Percentiles rank a stretch among this genome's conserved stretches.
phyloP scores from a whole-genome alignment of 2,329 filamentous ascomycete genomes.

The Metarhizium rileyi region DNA sequence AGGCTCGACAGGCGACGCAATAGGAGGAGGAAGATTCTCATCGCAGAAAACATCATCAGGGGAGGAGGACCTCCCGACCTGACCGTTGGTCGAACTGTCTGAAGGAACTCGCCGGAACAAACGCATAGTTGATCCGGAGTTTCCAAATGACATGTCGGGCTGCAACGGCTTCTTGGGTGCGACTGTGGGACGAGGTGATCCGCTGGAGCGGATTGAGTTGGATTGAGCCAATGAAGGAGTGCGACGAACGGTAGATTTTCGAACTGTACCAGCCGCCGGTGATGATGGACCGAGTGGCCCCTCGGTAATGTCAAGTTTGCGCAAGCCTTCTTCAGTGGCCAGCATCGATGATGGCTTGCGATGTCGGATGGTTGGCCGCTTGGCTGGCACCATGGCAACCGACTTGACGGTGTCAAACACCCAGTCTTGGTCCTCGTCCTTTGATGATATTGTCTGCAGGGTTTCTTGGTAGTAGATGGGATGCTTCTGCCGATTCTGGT shows the following conservation, averaged over 20 bases:
- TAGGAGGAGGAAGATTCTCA: conserved; percentile 53
- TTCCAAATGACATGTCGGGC: conserved; percentile 87
- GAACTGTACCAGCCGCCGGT: conserved; percentile 44
- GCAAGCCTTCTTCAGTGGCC: conserved; percentile 50
- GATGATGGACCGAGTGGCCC: conserved; percentile 48
- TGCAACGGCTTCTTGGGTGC: conserved; percentile 69
- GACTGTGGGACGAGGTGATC: conserved; percentile 32
- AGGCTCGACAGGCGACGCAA: conserved; percentile 38
- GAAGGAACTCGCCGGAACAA: conserved; percentile 82
- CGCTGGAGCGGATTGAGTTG: conserved; percentile 23
- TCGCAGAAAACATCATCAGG: conserved; percentile 38
- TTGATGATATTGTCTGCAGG: conserved; percentile 58
- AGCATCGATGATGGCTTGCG: conserved; percentile 49
- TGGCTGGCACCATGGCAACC: conserved; percentile 34
- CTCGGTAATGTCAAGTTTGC: conserved; percentile 51
- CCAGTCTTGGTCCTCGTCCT: conserved; percentile 74
- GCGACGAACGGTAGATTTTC: conserved; percentile 46
- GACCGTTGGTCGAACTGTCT: conserved; percentile 44
- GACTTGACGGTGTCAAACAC: conserved; percentile 92
- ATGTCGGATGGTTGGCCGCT: conserved; percentile 40
- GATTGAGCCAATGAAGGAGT: conserved; percentile 33
- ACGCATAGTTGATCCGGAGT: conserved; percentile 82
- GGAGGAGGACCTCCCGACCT: conserved; percentile 24
- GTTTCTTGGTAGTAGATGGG: conserved; percentile 92
- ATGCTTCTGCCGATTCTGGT: conserved; percentile 57